Evolutionary conservation across 345 rosid species (phyloP).

Genomic region (Citropsis articulata): DNA sequence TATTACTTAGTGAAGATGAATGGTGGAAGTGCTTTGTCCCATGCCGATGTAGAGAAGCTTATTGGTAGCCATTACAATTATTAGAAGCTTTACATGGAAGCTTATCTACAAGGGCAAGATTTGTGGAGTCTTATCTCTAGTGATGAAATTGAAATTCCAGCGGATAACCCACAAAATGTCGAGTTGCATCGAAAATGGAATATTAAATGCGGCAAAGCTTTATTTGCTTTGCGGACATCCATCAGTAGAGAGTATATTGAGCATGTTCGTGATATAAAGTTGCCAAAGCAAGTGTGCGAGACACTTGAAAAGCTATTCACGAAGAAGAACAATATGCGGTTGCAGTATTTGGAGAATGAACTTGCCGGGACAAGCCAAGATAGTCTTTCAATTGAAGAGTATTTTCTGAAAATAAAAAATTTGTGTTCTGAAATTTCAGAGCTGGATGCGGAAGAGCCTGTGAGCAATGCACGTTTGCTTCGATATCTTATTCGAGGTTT

Average conservation of each 20-base stretch:
- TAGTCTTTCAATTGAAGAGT: slow-evolving; percentile 10
- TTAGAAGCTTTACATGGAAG: slow-evolving; percentile 9
- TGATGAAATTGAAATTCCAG: neutral
- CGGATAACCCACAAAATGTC: neutral
- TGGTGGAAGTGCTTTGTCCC: too few relatives aligned
- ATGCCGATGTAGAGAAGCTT: too few relatives aligned
- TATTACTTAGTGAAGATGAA: too few relatives aligned
- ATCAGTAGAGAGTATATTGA: too few relatives aligned
- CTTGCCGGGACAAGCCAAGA: neutral
- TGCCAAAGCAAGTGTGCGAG: neutral
- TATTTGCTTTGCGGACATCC: too few relatives aligned
- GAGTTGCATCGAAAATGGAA: too few relatives aligned
- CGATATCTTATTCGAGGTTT: neutral
- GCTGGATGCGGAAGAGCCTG: neutral
- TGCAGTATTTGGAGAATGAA: slow-evolving; percentile 5
- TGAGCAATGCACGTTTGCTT: neutral
- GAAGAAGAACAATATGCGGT: neutral
- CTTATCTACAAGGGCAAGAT: slow-evolving; percentile 12
- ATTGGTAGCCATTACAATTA: too few relatives aligned
- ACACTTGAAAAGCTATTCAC: slow-evolving; percentile 1
- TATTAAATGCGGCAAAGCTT: too few relatives aligned
- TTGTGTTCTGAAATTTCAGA: slow-evolving; percentile 8
- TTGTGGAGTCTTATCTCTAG: neutral
- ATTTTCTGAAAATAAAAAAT: neutral
- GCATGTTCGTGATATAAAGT: neutral